Base-by-base conservation (phyloP, 495 filamentous ascomycete genomes). In the Saxophila tyrrhenica region DNA sequence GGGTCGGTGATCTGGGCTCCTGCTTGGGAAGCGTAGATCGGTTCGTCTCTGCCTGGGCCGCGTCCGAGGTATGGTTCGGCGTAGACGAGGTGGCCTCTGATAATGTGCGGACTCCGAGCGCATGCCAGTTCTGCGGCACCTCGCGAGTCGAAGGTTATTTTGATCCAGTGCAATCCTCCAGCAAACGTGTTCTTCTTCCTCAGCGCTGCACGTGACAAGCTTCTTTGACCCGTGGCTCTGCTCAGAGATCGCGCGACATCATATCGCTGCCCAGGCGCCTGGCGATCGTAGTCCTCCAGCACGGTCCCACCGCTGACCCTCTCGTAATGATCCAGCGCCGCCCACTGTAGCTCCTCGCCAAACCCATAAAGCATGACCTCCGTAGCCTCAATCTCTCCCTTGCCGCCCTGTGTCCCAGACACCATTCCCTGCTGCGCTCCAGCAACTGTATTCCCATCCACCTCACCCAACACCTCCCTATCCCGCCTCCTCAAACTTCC, bases 301-400 rank as follows among this genome's bases (percentile, higher is more conserved):
- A 95, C 89, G 52, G 80, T 70, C 38, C 89, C 89, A 48, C 57
- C 50, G 20, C 75, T 77, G 41, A 89, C 81, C 47, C 81, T 75
- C 72, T 95, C 89, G 67, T 83, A 95, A 64, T 85, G 82, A 62
- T 83, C 81, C 57, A 95, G 84, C 22, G 87, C 88, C 25, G 87
- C 85, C 74, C 87, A 94, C 69, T 92, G 86, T 24, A 77, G 72
- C 43, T 82, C 75, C 35, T 75, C 74, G 32, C 80, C 78, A 68
- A 87, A 94, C n/a, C 89, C 89, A 56, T 86, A 83, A 22, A 95
- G 72, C 23, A 94, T 81, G 54, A 90, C 79, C 67, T 94, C 87
- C 19, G 82, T 89, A 13, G 89, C 87, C 59, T 80, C 77, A 62
- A 76, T 78, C 54, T 48, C 39, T 10, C 41, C 58, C 10, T 13